These are phyloP conservation scores for Coniferiporia weirii DNA, from an alignment of 1,284 basidiomycete species.

Conservation along the genomic window DNA sequence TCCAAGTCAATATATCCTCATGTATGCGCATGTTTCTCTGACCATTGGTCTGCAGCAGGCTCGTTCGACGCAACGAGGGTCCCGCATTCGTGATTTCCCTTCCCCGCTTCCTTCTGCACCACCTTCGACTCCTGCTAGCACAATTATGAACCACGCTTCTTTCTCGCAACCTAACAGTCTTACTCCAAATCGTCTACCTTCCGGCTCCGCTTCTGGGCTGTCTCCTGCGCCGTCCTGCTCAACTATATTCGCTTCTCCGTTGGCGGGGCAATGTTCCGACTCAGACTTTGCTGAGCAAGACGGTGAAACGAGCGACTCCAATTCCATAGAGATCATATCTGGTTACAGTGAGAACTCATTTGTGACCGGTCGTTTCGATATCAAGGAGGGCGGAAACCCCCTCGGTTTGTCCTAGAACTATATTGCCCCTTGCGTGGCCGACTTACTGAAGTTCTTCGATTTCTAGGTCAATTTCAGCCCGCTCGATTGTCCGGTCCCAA, in stretches of 20 bases:
- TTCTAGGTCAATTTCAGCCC: not conserved
- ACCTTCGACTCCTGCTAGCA: conserved; percentile 15
- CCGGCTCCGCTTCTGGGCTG: not conserved
- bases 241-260: conserved; percentile 8
- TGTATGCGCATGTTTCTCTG: not conserved
- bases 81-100: conserved; percentile 7
- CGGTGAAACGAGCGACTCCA: conserved; percentile 13
- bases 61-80: not conserved
- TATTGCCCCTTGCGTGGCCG: not conserved
- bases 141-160: conserved; percentile 4
- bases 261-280: conserved; percentile 9
- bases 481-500: not conserved
- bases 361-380: conserved; percentile 6
- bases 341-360: conserved; percentile 13
- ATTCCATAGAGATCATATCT: conserved; percentile 18
- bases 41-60: not conserved
- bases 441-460: not conserved
- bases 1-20: not conserved
- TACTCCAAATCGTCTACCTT: not conserved
- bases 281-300: conserved; percentile 8
- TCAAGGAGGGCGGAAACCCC: not conserved
- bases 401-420: not conserved
- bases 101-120: conserved; percentile 17
- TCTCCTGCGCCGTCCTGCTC: not conserved
- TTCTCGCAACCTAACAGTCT: conserved; percentile 4